Conservation (phyloP, 2,329 filamentous ascomycete species). For the Tolypocladium ovalisporum region DNA sequence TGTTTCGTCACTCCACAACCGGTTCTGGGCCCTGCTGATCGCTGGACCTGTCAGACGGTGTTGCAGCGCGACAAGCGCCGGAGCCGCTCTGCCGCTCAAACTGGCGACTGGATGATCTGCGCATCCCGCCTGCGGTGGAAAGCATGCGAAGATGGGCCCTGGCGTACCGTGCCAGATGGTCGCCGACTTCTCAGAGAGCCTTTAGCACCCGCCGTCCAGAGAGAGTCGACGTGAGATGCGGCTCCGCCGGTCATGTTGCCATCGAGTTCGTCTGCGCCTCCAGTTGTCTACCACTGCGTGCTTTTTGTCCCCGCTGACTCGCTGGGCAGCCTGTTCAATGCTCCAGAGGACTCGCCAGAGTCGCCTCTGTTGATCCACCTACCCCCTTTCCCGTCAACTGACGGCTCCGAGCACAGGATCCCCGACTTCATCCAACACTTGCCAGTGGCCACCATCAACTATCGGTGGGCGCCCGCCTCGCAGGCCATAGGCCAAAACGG, state of each 20-base stretch:
- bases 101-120: not conserved
- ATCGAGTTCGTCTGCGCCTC: constrained; percentile 32
- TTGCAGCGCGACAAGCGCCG: not conserved
- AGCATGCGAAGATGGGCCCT: not conserved
- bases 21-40: not conserved
- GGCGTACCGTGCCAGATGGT: not conserved
- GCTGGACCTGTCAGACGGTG: not conserved
- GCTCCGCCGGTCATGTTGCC: constrained; percentile 36
- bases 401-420: constrained; percentile 16
- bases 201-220: constrained; percentile 14
- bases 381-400: constrained; percentile 31
- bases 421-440: constrained; percentile 29
- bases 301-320: constrained; percentile 7
- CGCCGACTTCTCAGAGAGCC: not conserved
- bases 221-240: constrained; percentile 33
- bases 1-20: not conserved
- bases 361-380: constrained; percentile 44
- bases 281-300: not conserved
- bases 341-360: constrained; percentile 21
- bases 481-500: constrained; percentile 5
- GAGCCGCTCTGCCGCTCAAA: not conserved
- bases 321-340: constrained; percentile 35
- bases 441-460: constrained; percentile 46
- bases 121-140: not conserved
- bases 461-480: constrained; percentile 37